Evolutionary conservation across 176 grass and related monocot species (phyloP).

Genomic region (Raddia guianensis): DNA sequence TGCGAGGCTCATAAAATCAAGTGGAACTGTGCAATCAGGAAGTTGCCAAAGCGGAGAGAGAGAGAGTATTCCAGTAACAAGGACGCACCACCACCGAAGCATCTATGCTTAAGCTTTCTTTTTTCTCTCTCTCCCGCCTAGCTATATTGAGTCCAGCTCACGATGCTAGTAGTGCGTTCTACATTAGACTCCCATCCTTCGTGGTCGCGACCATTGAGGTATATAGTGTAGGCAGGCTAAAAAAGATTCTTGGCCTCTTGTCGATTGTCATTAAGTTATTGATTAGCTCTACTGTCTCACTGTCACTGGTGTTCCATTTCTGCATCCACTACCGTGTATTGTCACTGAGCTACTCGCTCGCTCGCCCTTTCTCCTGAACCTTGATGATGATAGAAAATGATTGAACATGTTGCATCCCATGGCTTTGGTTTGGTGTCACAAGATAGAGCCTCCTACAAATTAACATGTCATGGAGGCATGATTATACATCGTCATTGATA

Average conservation of each 20-base stretch:
- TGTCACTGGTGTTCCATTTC: not conserved
- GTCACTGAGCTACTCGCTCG: not conserved
- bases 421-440: not conserved
- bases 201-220: not conserved
- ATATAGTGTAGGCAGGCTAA: not conserved
- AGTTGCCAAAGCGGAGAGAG: not conserved
- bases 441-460: slow-evolving; percentile 19
- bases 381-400: slow-evolving; percentile 2
- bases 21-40: not conserved
- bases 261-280: not conserved
- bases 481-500: slow-evolving; percentile 4
- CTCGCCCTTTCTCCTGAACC: not conserved
- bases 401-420: not conserved
- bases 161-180: not conserved
- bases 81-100: slow-evolving; percentile 22
- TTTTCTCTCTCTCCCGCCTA: not conserved
- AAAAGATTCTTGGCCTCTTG: not conserved
- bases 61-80: slow-evolving; percentile 28
- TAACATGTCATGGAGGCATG: slow-evolving; percentile 5
- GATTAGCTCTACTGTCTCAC: not conserved
- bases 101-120: not conserved
- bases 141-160: slow-evolving; percentile 23
- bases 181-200: not conserved
- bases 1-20: slow-evolving; percentile 18
- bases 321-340: not conserved